Evolutionary conservation across 768 basidiomycete species (phyloP).

Genomic region (Lentinus brumalis): DNA sequence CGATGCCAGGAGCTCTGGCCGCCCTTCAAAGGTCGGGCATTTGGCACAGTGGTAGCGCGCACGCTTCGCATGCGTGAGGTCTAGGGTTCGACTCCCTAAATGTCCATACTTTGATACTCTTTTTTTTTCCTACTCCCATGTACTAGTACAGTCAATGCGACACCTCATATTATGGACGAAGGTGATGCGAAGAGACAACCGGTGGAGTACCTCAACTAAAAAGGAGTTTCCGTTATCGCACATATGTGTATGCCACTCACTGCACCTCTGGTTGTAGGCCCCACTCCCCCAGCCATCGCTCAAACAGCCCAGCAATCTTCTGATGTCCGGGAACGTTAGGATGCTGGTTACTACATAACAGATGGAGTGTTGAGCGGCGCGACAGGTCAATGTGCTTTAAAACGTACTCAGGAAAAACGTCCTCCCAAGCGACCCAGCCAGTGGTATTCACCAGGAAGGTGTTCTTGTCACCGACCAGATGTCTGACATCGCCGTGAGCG

Average conservation of each 20-base stretch:
- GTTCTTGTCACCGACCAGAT: slow-evolving; percentile 45
- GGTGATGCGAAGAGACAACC: too few relatives aligned
- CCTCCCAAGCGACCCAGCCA: slow-evolving; percentile 53
- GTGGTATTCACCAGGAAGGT: slow-evolving; percentile 58
- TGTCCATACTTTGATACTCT: slow-evolving; percentile 21
- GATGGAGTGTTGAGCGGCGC: too few relatives aligned
- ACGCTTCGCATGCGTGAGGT: slow-evolving; percentile 39
- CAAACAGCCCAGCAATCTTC: slow-evolving; percentile 50
- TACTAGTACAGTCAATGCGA: too few relatives aligned
- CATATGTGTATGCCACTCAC: slow-evolving; percentile 1
- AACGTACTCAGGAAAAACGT: slow-evolving; percentile 49
- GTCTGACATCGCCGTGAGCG: not conserved
- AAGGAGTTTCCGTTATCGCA: too few relatives aligned
- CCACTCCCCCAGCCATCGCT: slow-evolving; percentile 48
- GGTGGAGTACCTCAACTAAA: too few relatives aligned
- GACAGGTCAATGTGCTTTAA: not conserved
- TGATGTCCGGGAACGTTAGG: slow-evolving; percentile 49
- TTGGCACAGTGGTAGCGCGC: slow-evolving; percentile 40
- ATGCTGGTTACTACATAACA: slow-evolving; percentile 43
- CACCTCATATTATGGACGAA: too few relatives aligned
- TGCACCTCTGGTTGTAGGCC: slow-evolving; percentile 37
- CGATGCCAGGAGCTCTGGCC: too few relatives aligned
- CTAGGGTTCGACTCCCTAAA: slow-evolving; percentile 34
- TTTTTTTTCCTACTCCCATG: too few relatives aligned
- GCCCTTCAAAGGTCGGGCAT: slow-evolving; percentile 20